Base-by-base conservation (phyloP, 2,329 filamentous ascomycete species). In the Colletotrichum karsti region DNA sequence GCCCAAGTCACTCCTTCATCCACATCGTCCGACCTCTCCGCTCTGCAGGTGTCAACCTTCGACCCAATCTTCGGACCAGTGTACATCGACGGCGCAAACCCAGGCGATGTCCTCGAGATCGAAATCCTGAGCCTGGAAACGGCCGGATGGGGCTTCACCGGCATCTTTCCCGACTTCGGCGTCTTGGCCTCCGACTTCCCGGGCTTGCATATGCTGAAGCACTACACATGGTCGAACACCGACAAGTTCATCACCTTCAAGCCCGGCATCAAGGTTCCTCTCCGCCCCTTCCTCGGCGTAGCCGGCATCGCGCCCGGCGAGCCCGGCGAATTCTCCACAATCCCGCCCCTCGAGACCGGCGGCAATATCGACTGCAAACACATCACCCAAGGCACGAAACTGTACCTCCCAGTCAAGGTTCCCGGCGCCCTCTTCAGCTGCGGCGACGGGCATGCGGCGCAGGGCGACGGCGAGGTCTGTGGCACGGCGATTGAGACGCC, bases 401-500 rank as follows among this genome's bases (percentile, higher is more conserved):
- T 88, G 20, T 86, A 82, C 72, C 77, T 87, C 1, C 85, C 85
- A 13, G 81, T 87, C 12, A 80, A 85, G 71, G 81, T 82, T 0
- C 70, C 79, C 3, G 85, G 85, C 0, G 85, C 84, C 1, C 76
- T 87, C 12, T 86, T 88, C 73, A 85, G 83, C 72, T 86, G 84
- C 67, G 85, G 85, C 37, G 85, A 88, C 71, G 85, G 84, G 1
- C 85, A 88, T 73, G 84, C 84, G 3, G 84, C 84, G 1, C 85
- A 88, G 71, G 85, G 85, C 3, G 84, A 87, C 67, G 85, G 85
- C 4, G 85, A 87, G 70, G 82, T 87, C 22, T 87, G 85, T 70
- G 85, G 86, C 6, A 86, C 84, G n/a, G 86, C 86, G 7, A 85
- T 88, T 70, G 86, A 88, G 77, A 87, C 85, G 26, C 80, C 84